Evolutionary conservation across 257 asterid species (phyloP).

Genomic region (Capsicum baccatum): DNA sequence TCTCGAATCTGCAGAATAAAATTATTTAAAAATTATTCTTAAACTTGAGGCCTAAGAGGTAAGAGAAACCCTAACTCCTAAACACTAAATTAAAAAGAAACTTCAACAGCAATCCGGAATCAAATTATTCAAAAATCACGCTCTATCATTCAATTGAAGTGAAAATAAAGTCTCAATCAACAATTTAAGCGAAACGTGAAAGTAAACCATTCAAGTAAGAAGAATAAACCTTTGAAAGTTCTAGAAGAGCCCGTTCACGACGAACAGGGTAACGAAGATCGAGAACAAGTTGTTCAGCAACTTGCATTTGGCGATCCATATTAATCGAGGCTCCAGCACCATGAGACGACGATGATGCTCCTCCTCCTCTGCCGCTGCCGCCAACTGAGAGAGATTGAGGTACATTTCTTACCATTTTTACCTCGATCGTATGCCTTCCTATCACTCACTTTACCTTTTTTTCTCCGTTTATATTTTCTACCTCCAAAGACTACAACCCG

Average conservation of each 20-base stretch:
- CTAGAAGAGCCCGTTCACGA: constrained; percentile 37
- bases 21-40: too few species aligned
- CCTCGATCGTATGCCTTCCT: too few species aligned
- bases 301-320: constrained; percentile 69
- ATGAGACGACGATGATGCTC: constrained; percentile 21
- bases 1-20: too few species aligned
- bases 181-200: not conserved
- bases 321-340: constrained; percentile 26
- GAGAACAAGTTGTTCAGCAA: constrained; percentile 44
- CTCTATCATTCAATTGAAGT: too few species aligned
- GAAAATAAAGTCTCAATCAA: too few species aligned
- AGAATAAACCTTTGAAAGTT: constrained; percentile 36
- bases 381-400: constrained; percentile 48
- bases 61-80: not conserved
- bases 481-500: too few species aligned
- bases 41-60: not conserved
- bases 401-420: constrained; percentile 44
- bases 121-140: not conserved
- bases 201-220: not conserved
- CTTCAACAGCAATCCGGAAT: not conserved
- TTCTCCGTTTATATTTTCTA: too few species aligned
- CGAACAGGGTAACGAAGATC: constrained; percentile 32
- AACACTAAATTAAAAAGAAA: not conserved
- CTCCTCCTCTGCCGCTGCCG: constrained; percentile 23
- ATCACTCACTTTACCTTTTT: not conserved